Base-by-base conservation (phyloP, 371 early-diverging fungal species). In the Mortierella sp. region DNA sequence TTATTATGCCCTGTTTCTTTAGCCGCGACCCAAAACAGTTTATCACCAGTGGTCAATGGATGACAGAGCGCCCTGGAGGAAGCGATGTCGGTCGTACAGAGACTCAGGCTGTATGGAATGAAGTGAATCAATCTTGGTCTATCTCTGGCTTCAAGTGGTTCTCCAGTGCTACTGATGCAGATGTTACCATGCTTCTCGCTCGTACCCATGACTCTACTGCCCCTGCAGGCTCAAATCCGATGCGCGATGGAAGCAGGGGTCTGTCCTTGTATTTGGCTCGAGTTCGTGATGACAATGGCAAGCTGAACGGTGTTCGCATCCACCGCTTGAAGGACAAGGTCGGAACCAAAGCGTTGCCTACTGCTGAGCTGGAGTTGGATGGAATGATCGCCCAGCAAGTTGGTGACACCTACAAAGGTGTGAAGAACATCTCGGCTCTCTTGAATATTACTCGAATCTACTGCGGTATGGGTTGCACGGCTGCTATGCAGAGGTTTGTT, bases 131-230 rank as follows among this genome's bases (percentile, higher is more conserved):
- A 47, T 68, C 71, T 10, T 91, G 90, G 88, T 74, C 70, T 8
- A 70, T 92, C n/a, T 84, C 83, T 36, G 94, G 94, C 0, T 92
- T 91, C 82, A 94, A 92, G 72, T 94, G 91, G 92, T 94, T 94
- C 70, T 90, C 90, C 4, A 88, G 88, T 55, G 92, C 92, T 3
- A 94, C 94, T 0, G 91, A 91, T 11, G 85, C 90, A n/a, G 88
- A 92, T 59, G 87, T 92, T 63, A 86, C 92, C 8, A 86, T 94
- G 84, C 84, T 91, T 5, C 82, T 92, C 22, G 92, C 94, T 33
- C 84, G 92, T 36, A 84, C 87, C 0, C 83, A 86, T 19, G 85
- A 89, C 67, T 87, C 89, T 7, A 63, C 77, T 53, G 82, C 85
- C 0, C 9, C 58, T 3, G 67, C 55, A 11, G 55, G 60, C 8